Evolutionary conservation across 352 stramenopile species (phyloP), one percentile per base, ranked within the genome.

Genomic region (Thalassiosira mediterranea): DNA sequence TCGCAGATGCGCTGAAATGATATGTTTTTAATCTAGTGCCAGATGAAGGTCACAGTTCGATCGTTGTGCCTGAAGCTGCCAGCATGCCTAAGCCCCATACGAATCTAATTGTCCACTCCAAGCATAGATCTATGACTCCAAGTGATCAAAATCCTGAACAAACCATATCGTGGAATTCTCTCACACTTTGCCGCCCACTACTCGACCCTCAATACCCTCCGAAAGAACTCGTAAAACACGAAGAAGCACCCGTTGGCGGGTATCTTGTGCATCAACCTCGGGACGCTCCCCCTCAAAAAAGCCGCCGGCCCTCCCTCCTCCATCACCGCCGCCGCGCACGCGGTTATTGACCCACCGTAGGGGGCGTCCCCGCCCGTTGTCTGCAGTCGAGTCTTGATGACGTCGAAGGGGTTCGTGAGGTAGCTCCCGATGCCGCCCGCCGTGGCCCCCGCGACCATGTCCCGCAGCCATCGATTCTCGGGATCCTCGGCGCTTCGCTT

Each of bases 231-330:
- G 72, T 95, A 95, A 65, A 90, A 92, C 0, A 94, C 74, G 74
- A 95, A 96, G 64, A 95, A 96, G 28, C 87, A 86, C 11, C 77
- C 90, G 75, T 96, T 96, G 0, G 90, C 91, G 8, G 91, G 91
- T 25, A 96, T 86, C 64, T 95, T 95, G 60, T 96, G 91, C 31
- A 95, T 76, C 28, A 96, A 75, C 25, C 91, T 77, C 13, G 90
- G 89, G 19, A 91, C 79, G 63, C 81, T 90, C 10, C 91, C 91
- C 32, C 89, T 79, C 26, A 94, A 63, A 73, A 95, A 96, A n/a
- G 89, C 90, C 34, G 65, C 42, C 0, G 60, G 38, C 57, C 84
- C 86, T 23, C 81, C 88, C 74, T 92, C 79, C 49, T 86, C 44
- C 46, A 75, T 76, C 17, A 83, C 79, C 8, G 66, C 56, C 2